A percentile compares a stretch with the other conserved stretches of the same genome.
These are phyloP conservation scores for Dipteronia dyeriana DNA, from an alignment of 345 rosid genomes.

Conservation along the genomic window DNA sequence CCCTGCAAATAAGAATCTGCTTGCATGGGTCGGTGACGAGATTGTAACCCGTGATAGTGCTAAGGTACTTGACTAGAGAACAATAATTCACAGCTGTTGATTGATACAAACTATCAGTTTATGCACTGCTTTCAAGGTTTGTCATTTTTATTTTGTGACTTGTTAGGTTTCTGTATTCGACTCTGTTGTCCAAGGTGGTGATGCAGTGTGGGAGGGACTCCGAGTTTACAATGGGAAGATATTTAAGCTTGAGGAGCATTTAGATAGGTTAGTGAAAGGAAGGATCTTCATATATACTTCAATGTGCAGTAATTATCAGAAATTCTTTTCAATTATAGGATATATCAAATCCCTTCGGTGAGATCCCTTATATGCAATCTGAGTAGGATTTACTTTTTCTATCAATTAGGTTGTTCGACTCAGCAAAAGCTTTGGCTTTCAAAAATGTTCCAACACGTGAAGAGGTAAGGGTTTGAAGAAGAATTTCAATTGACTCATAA, in stretches of 20 bases:
- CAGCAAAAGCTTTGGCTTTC: conserved; percentile 90
- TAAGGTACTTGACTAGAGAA: conserved; percentile 44
- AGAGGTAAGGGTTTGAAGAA: conserved; percentile 48
- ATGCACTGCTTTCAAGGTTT: not conserved
- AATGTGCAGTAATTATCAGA: not conserved
- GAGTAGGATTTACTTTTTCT: conserved; percentile 17
- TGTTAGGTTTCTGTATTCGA: conserved; percentile 86
- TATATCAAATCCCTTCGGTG: not conserved
- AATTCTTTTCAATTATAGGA: not conserved
- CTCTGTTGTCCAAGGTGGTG: conserved; percentile 94
- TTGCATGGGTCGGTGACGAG: conserved; percentile 92
- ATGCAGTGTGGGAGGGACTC: conserved; percentile 96
- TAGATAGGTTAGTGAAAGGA: conserved; percentile 58
- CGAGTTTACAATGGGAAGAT: conserved; percentile 66
- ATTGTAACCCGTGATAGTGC: conserved; percentile 81
- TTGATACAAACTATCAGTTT: conserved; percentile 5
- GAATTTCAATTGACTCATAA: not conserved
- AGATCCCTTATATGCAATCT: not conserved
- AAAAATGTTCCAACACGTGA: conserved; percentile 69
- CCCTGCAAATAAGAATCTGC: conserved; percentile 72
- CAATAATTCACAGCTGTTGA: conserved; percentile 10
- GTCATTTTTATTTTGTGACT: conserved; percentile 17
- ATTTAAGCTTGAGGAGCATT: conserved; percentile 87
- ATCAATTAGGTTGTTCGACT: conserved; percentile 69
- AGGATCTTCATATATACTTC: not conserved